A percentile compares a stretch with the other conserved stretches of the same genome.
Evolutionary conservation across 1,284 basidiomycete genomes (phyloP).

Genomic region (Phellopilus nigrolimitatus): DNA sequence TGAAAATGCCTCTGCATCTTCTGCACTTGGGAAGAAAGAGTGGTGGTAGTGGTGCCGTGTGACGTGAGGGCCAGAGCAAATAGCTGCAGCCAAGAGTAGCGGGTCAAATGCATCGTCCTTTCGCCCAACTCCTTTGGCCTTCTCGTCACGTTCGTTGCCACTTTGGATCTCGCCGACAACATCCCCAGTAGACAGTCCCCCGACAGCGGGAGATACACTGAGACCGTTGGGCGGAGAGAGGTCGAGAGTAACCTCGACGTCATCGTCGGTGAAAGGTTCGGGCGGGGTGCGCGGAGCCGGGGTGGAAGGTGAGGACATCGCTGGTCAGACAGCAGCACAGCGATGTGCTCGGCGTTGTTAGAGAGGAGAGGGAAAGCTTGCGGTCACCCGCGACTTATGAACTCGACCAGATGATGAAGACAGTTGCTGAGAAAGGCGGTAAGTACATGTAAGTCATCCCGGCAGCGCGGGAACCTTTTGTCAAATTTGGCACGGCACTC

Average conservation of each 20-base stretch:
- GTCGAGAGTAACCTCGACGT: conserved; percentile 8
- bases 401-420: not conserved
- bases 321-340: conserved; percentile 23
- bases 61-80: conserved; percentile 64
- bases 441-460: no score
- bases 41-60: conserved; percentile 76
- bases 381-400: conserved; percentile 2
- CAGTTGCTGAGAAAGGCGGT: not conserved
- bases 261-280: conserved; percentile 12
- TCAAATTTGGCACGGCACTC: no score
- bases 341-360: conserved; percentile 15
- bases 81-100: conserved; percentile 64
- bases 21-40: conserved; percentile 59
- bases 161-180: not conserved
- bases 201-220: conserved; percentile 15
- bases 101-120: conserved; percentile 69
- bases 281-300: conserved; percentile 17
- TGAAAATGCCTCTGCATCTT: conserved; percentile 47
- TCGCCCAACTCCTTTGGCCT: conserved; percentile 38
- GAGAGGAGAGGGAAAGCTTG: conserved; percentile 8
- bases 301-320: conserved; percentile 19
- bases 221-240: conserved; percentile 2
- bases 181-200: conserved; percentile 6
- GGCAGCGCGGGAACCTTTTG: no score
- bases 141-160: conserved; percentile 25